Conservation (phyloP, 2,329 filamentous ascomycete species). For the Diaporthe aspalathi region DNA sequence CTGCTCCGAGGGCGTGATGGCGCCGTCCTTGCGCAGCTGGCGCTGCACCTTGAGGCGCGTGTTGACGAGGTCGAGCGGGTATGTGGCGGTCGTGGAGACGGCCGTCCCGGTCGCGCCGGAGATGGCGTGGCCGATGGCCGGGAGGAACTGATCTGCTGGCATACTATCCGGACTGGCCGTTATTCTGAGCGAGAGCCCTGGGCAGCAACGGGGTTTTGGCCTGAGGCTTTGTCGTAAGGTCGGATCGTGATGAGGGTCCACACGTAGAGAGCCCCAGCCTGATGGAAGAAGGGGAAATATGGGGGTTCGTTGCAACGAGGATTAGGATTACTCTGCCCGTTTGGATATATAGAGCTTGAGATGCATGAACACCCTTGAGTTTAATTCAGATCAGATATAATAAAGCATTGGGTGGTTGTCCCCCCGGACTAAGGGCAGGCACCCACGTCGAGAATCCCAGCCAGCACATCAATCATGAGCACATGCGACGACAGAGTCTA, state of each 20-base stretch:
- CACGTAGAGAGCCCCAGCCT: neutral
- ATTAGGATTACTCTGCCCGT: neutral
- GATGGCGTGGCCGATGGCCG: slow-evolving; percentile 83
- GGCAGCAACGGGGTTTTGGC: too few species aligned
- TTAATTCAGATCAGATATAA: neutral
- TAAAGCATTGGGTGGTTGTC: too few species aligned
- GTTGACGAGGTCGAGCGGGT: slow-evolving; percentile 84
- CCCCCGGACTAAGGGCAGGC: neutral
- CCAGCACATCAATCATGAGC: neutral
- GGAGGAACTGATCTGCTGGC: slow-evolving; percentile 59
- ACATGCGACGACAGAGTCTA: neutral
- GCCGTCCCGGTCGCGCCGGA: slow-evolving; percentile 84
- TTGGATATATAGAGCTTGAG: neutral
- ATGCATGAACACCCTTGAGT: neutral
- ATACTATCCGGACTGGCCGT: slow-evolving; percentile 35
- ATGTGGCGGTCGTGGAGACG: slow-evolving; percentile 81
- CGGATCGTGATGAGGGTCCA: neutral
- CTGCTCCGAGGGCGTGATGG: slow-evolving; percentile 49
- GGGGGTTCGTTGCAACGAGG: neutral
- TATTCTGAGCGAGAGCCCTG: neutral
- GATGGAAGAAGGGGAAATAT: neutral
- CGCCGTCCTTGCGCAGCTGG: slow-evolving; percentile 57
- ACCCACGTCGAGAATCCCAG: slow-evolving; percentile 1
- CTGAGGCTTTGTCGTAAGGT: neutral
- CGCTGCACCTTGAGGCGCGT: slow-evolving; percentile 85